Evolutionary conservation across 768 basidiomycete genomes (phyloP), one percentile per base, ranked within the genome.

Genomic region (Rhizopogon rudus): DNA sequence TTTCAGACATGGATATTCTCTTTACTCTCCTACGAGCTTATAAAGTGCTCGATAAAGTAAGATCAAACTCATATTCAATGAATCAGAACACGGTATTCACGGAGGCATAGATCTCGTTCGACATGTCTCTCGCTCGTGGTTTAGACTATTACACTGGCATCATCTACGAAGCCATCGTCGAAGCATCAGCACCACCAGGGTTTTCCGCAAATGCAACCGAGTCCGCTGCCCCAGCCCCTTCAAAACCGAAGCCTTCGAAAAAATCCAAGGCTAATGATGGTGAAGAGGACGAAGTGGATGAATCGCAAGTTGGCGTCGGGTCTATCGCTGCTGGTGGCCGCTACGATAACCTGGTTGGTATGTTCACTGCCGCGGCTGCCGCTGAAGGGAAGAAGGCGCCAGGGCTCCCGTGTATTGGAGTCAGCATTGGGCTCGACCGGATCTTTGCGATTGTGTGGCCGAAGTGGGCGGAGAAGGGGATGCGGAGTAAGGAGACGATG

Each of bases 81-180:
- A 2, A 35, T 28, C 12, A 8, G 28, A 25, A 3, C 45, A 49
- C 9, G 20, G 10, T 49, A 37, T 33, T 55, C n/a, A 59, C 33
- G 25, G 0, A 29, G 45, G 3, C 9, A 51, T 60, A 94, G 91
- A 81, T 99, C 63, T 95, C 92, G 3, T 98, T 99, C 66, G 96
- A 99, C 71, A 81, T 98, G 60, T 97, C 94, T 2, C 83, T 99
- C 13, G 96, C 96, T n/a, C 88, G 96, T 33, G 96, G 96, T 40
- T 81, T 98, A 20, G 97, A 98, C 70, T 98, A 99, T 72, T 98
- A 99, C 73, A 99, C 96, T 2, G 97, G 97, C 16, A 87, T 99
- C 64, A 98, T 98, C 68, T 98, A 96, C 72, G 96, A 99, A 72
- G 97, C 93, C 42, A 82, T 91, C 58, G 91, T 93, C 40, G 93